These are phyloP conservation scores for Thraustotheca clavata DNA, from an alignment of 352 stramenopile genomes.

Conservation along the genomic window DNA sequence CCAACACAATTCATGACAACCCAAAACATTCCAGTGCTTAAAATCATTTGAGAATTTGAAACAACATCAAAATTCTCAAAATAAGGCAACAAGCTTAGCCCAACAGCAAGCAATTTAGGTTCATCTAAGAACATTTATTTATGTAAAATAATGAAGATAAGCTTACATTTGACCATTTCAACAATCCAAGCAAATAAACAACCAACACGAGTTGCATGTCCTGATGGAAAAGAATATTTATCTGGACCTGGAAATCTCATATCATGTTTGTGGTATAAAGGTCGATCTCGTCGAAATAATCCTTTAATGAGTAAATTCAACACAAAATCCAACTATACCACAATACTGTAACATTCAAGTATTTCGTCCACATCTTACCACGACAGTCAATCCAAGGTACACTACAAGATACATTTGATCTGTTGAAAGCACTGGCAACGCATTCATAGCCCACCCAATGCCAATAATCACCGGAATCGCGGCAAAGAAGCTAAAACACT, in stretches of 20 bases:
- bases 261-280: slow-evolving; percentile 64
- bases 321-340: slow-evolving; percentile 58
- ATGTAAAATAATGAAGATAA: not conserved
- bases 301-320: slow-evolving; percentile 72
- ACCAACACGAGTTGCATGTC: slow-evolving; percentile 68
- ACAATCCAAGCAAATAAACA: slow-evolving; percentile 57
- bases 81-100: not conserved
- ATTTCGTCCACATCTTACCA: slow-evolving; percentile 24
- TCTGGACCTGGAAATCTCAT: slow-evolving; percentile 70
- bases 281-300: slow-evolving; percentile 56
- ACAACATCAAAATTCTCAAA: not conserved
- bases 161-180: slow-evolving; percentile 40
- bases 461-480: slow-evolving; percentile 39
- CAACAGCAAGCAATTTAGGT: not conserved
- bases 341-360: not conserved
- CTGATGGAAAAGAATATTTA: slow-evolving; percentile 81
- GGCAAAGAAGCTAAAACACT: slow-evolving; percentile 37
- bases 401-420: slow-evolving; percentile 28
- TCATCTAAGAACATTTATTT: not conserved
- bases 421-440: slow-evolving; percentile 26
- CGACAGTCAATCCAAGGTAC: slow-evolving; percentile 41
- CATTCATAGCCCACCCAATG: slow-evolving; percentile 29
- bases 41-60: not conserved
- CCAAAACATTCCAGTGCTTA: slow-evolving; percentile 33
- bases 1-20: slow-evolving; percentile 65